Conservation (phyloP, 371 early-diverging fungal species). For the Dinochytrium kinnereticum region DNA sequence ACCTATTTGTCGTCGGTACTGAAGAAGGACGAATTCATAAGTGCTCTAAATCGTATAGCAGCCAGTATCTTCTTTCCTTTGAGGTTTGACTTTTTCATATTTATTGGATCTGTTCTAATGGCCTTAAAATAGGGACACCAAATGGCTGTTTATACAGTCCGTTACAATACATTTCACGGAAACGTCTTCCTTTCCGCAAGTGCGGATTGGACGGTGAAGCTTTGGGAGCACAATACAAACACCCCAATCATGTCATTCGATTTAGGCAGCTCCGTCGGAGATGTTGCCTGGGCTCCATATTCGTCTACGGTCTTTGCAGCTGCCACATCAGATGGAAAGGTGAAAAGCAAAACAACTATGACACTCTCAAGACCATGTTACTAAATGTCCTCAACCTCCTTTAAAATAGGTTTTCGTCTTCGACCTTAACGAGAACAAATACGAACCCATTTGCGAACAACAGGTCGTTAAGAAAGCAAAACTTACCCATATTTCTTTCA, state of each 20-base stretch:
- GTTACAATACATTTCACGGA: conserved; percentile 59
- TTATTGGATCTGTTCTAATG: too few relatives aligned
- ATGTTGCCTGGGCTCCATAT: conserved; percentile 65
- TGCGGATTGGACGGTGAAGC: conserved; percentile 66
- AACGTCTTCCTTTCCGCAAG: conserved; percentile 57
- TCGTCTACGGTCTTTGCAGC: conserved; percentile 64
- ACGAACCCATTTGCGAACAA: conserved; percentile 64
- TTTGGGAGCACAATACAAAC: conserved; percentile 59
- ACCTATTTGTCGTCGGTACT: conserved; percentile 65
- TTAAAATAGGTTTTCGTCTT: conserved; percentile 54
- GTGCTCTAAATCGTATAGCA: conserved; percentile 63
- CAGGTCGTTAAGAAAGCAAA: conserved; percentile 60
- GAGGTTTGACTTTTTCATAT: conserved; percentile 44
- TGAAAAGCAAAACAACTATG: too few relatives aligned
- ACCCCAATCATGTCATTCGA: conserved; percentile 61
- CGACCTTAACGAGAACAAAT: conserved; percentile 62
- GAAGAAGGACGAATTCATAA: conserved; percentile 64
- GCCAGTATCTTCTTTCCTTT: conserved; percentile 56
- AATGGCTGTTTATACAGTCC: conserved; percentile 62
- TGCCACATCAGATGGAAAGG: conserved; percentile 62
- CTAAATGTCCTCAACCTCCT: too few relatives aligned
- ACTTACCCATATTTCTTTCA: conserved; percentile 61
- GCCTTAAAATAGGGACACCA: conserved; percentile 54
- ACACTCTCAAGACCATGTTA: too few relatives aligned
- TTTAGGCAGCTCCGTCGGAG: conserved; percentile 57